phyloP scores from a whole-genome alignment of 1,284 basidiomycete species.

The Ceratobasidium sp. region DNA sequence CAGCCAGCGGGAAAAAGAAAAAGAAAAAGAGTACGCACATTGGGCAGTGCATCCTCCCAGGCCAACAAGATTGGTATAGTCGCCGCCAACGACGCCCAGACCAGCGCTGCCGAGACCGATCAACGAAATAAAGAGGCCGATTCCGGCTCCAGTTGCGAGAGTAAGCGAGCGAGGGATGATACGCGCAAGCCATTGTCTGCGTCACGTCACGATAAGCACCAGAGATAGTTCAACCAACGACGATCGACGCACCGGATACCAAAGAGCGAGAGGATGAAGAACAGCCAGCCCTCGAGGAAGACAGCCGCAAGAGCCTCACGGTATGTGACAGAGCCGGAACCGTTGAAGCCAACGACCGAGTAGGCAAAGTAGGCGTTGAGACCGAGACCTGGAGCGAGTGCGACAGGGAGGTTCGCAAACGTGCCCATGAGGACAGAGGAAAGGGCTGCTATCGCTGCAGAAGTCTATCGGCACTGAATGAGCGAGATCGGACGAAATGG shows the following conservation, averaged over 20 bases:
- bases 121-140: conserved; percentile 83
- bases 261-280: conserved; percentile 84
- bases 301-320: conserved; percentile 89
- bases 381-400: conserved; percentile 62
- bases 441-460: conserved; percentile 83
- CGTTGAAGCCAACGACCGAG: conserved; percentile 88
- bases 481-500: background rate
- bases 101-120: conserved; percentile 70
- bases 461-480: conserved; percentile 60
- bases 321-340: conserved; percentile 81
- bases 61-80: conserved; percentile 78
- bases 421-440: conserved; percentile 86
- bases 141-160: conserved; percentile 87
- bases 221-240: background rate
- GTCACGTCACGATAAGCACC: background rate
- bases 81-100: conserved; percentile 83
- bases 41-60: conserved; percentile 82
- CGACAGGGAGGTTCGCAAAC: conserved; percentile 87
- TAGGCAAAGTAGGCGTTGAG: conserved; percentile 93
- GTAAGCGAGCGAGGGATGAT: conserved; percentile 91
- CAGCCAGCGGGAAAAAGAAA: background rate
- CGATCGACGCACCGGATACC: conserved; percentile 71
- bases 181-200: conserved; percentile 84
- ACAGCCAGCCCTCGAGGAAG: conserved; percentile 91
- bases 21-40: conserved; percentile 57